Evolutionary conservation across 805 yeast species (phyloP).

Genomic region (Saccharomyces kudriavzevii): DNA sequence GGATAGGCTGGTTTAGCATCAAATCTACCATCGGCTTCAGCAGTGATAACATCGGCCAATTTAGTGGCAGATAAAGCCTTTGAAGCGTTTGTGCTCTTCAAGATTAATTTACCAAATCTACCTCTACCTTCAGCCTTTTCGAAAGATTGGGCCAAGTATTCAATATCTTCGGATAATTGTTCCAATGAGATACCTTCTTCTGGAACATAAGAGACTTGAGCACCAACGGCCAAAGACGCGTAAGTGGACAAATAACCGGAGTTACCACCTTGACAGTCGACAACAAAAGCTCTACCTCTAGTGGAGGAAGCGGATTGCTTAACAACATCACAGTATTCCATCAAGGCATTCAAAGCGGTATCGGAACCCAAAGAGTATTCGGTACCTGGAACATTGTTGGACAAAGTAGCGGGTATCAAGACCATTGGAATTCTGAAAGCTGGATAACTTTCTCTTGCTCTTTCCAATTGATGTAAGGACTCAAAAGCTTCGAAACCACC

Average conservation of each 20-base stretch:
- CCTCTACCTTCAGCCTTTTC: constrained; percentile 55
- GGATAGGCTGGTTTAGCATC: constrained; percentile 77
- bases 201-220: constrained; percentile 69
- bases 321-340: constrained; percentile 69
- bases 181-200: constrained; percentile 57
- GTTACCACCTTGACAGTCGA: constrained; percentile 81
- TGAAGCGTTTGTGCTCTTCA: constrained; percentile 64
- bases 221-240: constrained; percentile 62
- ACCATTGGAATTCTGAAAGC: constrained; percentile 72
- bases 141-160: constrained; percentile 50
- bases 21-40: constrained; percentile 55
- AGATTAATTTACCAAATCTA: constrained; percentile 60
- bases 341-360: constrained; percentile 63
- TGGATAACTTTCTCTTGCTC: constrained; percentile 54
- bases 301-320: constrained; percentile 74
- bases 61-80: constrained; percentile 59
- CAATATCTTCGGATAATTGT: constrained; percentile 58
- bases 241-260: constrained; percentile 70
- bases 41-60: constrained; percentile 59
- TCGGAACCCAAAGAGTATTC: constrained; percentile 72
- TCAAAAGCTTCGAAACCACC: constrained; percentile 80
- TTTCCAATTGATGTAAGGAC: constrained; percentile 59
- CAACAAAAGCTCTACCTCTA: constrained; percentile 69
- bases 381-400: constrained; percentile 76
- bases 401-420: constrained; percentile 69